A percentile compares a stretch with the other conserved stretches of the same genome.
These are phyloP conservation scores for Schizosaccharomyces versatilis DNA, from an alignment of 1,139 yeast species.

Conservation along the genomic window DNA sequence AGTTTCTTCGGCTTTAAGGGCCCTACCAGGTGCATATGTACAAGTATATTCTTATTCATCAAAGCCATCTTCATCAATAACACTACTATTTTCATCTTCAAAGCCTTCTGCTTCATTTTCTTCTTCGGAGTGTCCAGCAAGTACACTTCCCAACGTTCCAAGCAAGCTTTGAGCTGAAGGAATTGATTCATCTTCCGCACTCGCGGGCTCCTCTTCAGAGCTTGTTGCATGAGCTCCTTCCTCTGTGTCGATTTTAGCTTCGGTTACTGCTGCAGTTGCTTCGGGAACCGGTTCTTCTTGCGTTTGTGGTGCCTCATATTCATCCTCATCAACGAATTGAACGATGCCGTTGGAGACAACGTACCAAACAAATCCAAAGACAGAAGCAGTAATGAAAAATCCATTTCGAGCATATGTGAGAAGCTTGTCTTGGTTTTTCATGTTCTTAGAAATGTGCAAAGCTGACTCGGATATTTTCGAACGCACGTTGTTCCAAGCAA, in stretches of 20 bases:
- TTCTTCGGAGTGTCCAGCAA: neutral
- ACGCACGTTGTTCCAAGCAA: constrained; percentile 1
- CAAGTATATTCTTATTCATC: neutral
- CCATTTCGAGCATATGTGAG: neutral
- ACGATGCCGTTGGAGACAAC: neutral
- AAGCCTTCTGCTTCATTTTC: neutral
- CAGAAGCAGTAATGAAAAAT: neutral
- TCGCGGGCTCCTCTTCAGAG: neutral
- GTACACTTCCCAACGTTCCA: neutral
- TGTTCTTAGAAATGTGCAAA: neutral
- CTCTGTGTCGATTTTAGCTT: neutral
- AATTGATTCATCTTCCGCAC: neutral
- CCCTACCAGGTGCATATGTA: no score
- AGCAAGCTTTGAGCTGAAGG: neutral
- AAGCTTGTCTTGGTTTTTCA: neutral
- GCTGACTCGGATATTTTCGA: neutral
- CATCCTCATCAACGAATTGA: neutral
- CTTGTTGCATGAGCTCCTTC: neutral
- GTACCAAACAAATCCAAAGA: neutral
- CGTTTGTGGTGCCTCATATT: neutral
- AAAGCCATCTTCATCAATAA: neutral
- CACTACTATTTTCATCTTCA: neutral
- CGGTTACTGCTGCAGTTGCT: neutral
- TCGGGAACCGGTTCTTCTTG: neutral
- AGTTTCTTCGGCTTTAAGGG: no score